Percentiles rank a stretch among this genome's conserved stretches.
These are phyloP conservation scores for Euphrasia arctica DNA, from an alignment of 305 asterid genomes.

Conservation along the genomic window DNA sequence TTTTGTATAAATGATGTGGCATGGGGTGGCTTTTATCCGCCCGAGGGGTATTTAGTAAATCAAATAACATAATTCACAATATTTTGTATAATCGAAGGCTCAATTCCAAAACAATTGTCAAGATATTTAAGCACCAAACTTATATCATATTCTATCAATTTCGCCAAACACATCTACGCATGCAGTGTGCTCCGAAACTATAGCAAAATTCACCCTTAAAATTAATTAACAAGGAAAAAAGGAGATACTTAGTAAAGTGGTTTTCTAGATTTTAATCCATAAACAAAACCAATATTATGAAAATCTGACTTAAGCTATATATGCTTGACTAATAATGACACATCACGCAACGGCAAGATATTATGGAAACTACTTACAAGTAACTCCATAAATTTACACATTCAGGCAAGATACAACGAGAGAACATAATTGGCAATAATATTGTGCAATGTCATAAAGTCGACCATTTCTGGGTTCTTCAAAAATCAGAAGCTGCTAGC, in stretches of 20 bases:
- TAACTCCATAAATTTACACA: not conserved
- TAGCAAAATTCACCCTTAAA: not conserved
- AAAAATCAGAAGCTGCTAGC: not conserved
- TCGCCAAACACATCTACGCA: too few relatives aligned
- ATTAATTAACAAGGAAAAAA: slow-evolving; percentile 7
- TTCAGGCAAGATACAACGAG: not conserved
- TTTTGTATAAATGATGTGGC: not conserved
- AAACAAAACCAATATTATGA: not conserved
- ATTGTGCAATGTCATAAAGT: not conserved
- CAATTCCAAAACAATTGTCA: too few relatives aligned
- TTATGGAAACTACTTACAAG: not conserved
- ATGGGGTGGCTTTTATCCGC: too few relatives aligned
- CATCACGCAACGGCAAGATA: not conserved
- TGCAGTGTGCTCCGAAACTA: slow-evolving; percentile 5
- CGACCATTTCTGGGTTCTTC: not conserved
- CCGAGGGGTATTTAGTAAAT: too few relatives aligned
- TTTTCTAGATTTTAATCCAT: slow-evolving; percentile 10
- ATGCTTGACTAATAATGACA: slow-evolving; percentile 8
- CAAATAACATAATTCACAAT: too few relatives aligned
- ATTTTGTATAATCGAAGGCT: too few relatives aligned
- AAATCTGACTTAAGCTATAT: slow-evolving; percentile 7
- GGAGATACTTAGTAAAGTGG: not conserved
- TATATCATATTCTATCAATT: too few relatives aligned
- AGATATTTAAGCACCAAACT: too few relatives aligned
- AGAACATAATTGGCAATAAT: not conserved